Evolutionary conservation across 164 flowering plant species (phyloP).

Genomic region (Vitis riparia): DNA sequence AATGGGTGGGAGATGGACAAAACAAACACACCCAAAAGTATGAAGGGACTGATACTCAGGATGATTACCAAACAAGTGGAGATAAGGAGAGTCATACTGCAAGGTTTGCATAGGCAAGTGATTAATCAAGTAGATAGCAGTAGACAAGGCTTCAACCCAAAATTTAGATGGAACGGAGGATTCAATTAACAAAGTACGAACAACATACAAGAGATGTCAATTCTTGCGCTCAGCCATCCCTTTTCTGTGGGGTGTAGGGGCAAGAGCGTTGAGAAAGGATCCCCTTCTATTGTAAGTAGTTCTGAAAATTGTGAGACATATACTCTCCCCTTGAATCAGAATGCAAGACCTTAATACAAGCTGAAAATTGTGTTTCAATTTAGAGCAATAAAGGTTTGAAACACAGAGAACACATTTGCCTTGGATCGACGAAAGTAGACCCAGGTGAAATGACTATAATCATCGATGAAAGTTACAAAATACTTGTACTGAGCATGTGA

Average conservation of each 20-base stretch:
- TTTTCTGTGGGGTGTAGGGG: slow-evolving; percentile 14
- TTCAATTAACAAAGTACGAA: slow-evolving; percentile 5
- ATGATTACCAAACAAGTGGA: slow-evolving; percentile 2
- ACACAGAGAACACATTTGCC: background rate
- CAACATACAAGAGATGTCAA: slow-evolving; percentile 13
- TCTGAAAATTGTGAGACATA: background rate
- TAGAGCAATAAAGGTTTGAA: background rate
- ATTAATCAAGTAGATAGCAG: slow-evolving; percentile 5
- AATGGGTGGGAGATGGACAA: slow-evolving; percentile 12
- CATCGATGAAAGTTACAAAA: background rate
- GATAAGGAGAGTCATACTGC: slow-evolving; percentile 1
- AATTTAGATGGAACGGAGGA: slow-evolving; percentile 10
- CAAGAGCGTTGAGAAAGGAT: slow-evolving; percentile 9
- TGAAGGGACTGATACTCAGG: slow-evolving; percentile 4
- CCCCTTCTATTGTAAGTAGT: slow-evolving; percentile 3
- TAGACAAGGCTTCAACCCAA: slow-evolving; percentile 15
- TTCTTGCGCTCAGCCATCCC: slow-evolving; percentile 12
- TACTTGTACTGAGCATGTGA: too few relatives aligned
- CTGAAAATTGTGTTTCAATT: slow-evolving; percentile 1
- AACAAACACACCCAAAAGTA: slow-evolving; percentile 15
- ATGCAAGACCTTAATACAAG: background rate
- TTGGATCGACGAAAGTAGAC: slow-evolving; percentile 2
- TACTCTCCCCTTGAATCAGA: slow-evolving; percentile 1
- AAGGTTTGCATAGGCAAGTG: background rate
- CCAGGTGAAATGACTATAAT: background rate